These are phyloP conservation scores for Phytomonas serpens DNA, from an alignment of 208 protist genomes.

Conservation along the genomic window DNA sequence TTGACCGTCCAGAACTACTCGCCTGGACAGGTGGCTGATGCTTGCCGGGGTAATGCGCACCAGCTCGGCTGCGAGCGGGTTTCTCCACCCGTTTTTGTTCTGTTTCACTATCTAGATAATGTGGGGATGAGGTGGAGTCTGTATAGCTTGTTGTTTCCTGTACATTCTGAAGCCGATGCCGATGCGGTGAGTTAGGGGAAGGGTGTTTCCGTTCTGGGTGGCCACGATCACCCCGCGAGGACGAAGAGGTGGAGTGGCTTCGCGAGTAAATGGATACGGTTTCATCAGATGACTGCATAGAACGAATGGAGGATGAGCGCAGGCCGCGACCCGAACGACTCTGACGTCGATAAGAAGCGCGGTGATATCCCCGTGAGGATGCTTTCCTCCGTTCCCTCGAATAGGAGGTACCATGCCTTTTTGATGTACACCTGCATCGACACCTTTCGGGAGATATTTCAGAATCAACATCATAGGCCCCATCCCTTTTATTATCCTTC, in stretches of 20 bases:
- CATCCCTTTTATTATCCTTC: not conserved
- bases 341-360: not conserved
- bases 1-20: not conserved
- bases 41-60: not conserved
- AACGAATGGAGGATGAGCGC: not conserved
- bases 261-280: not conserved
- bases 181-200: not conserved
- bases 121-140: not conserved
- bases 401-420: not conserved
- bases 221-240: not conserved
- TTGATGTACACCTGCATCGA: not conserved
- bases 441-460: not conserved
- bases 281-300: not conserved
- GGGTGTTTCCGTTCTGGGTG: not conserved
- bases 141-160: not conserved
- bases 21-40: not conserved
- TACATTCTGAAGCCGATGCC: not conserved
- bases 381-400: not conserved
- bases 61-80: not conserved
- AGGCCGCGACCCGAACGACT: not conserved
- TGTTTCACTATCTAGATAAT: not conserved
- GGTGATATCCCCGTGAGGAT: not conserved
- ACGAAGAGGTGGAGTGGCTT: not conserved
- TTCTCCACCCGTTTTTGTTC: not conserved
- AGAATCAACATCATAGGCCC: not conserved